A percentile compares a stretch with the other conserved stretches of the same genome.
phyloP scores from a whole-genome alignment of 306 rosid genomes.

The Mimosa pudica region DNA sequence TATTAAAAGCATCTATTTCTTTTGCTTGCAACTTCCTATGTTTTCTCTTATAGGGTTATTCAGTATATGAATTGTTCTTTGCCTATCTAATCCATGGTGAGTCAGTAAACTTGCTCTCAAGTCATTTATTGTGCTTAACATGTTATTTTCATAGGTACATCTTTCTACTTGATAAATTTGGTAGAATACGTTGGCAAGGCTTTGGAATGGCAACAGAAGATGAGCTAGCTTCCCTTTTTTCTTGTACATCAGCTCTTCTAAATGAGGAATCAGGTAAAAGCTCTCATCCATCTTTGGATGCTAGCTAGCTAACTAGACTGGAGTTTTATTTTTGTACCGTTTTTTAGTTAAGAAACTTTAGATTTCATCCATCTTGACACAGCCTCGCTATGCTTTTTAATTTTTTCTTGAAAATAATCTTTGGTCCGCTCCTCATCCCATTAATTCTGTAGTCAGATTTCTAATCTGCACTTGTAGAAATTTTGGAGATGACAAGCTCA shows the following conservation, averaged over 20 bases:
- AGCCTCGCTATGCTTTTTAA: neutral
- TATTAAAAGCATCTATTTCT: too few species aligned
- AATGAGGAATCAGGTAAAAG: slow-evolving; percentile 52
- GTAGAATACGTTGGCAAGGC: slow-evolving; percentile 95
- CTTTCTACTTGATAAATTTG: slow-evolving; percentile 81
- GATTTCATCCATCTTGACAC: slow-evolving; percentile 1
- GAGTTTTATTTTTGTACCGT: neutral
- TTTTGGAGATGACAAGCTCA: neutral
- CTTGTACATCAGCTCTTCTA: slow-evolving; percentile 65
- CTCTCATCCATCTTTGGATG: neutral
- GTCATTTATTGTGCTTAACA: slow-evolving; percentile 3
- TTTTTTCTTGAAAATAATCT: neutral
- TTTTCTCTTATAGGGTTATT: too few species aligned
- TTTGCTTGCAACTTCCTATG: too few species aligned
- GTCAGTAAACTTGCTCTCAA: slow-evolving; percentile 1
- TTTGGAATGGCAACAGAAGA: slow-evolving; percentile 72
- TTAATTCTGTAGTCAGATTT: neutral
- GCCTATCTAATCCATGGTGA: slow-evolving; percentile 20
- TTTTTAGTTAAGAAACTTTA: neutral
- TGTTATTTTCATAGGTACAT: slow-evolving; percentile 54
- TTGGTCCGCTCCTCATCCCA: neutral
- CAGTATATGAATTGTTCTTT: neutral
- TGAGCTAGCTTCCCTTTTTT: slow-evolving; percentile 67
- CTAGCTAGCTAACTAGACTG: slow-evolving; percentile 2
- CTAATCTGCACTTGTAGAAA: slow-evolving; percentile 28